Evolutionary conservation across 306 rosid species (phyloP), one percentile per base, ranked within the genome.

Genomic region (Castanea crenata): DNA sequence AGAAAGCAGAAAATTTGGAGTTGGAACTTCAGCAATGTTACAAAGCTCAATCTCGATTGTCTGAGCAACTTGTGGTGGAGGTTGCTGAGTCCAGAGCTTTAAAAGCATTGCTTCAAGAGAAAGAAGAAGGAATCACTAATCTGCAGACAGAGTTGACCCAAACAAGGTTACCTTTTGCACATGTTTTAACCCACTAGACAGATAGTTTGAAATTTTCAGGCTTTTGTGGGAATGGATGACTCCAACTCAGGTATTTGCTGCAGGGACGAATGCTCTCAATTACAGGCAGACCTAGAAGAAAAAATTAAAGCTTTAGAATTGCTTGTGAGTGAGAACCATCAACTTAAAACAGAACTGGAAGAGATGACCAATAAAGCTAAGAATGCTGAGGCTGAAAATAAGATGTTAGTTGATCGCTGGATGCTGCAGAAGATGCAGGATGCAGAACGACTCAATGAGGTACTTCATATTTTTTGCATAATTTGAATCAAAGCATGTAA

Each of bases 361-460:
- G 82, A 85, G 88, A 81, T 87, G 88, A 82, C 91, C 76, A 29
- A 81, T 27, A 88, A 88, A 77, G 94, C 89, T 19, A 89, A 81
- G 80, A 89, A 88, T 74, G 92, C 97, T 20, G 98, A 93, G 80
- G 90, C 92, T 73, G 98, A 96, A 83, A 96, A 85, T 83, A 96
- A 91, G 88, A 89, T 91, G 96, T 87, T 96, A 80, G 80, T 91
- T 83, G 98, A 96, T 35, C 93, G 98, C 74, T 96, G 96, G 99
- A 91, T 93, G 98, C 86, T 96, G 77, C 96, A 91, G 83, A 95
- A 96, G 85, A 96, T 96, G 99, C 89, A 93, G 91, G 99, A 96
- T 29, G 99, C 99, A n/a, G 98, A 96, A 78, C 99, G 98, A 73
- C 88, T 96, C 25, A 96, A 96, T 71, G 99, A 93, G 99, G 99